Evolutionary conservation across 2,329 filamentous ascomycete genomes (phyloP).

Genomic region (Aspergillus aculeatus): DNA sequence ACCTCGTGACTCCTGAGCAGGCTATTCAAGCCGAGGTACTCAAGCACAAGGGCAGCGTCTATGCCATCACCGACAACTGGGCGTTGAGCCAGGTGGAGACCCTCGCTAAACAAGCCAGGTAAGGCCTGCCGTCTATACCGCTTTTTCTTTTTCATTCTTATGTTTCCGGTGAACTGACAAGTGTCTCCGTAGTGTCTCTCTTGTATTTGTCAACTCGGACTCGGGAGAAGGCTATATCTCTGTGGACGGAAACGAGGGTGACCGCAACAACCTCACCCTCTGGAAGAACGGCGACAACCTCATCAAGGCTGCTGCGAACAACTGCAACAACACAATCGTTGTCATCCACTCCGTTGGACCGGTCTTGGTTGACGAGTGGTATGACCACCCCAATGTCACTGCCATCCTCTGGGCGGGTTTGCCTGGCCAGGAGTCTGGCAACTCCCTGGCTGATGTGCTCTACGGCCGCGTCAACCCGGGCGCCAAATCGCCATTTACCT

Average conservation of each 20-base stretch:
- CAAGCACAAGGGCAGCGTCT: constrained; percentile 64
- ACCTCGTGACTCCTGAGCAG: constrained; percentile 61
- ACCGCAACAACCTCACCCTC: constrained; percentile 87
- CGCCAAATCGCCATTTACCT: constrained; percentile 62
- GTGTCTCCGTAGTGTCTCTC: constrained; percentile 44
- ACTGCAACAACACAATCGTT: constrained; percentile 86
- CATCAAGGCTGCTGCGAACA: constrained; percentile 73
- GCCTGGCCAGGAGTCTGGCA: constrained; percentile 73
- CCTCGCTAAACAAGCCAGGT: constrained; percentile 52
- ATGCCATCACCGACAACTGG: constrained; percentile 59
- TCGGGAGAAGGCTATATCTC: constrained; percentile 83
- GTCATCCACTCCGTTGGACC: constrained; percentile 84
- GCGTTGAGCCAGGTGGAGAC: constrained; percentile 52
- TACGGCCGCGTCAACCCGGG: constrained; percentile 66
- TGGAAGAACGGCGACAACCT: constrained; percentile 81
- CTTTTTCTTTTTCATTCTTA: too few species aligned
- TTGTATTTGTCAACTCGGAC: constrained; percentile 89
- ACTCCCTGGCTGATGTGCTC: constrained; percentile 70
- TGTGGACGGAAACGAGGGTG: constrained; percentile 79
- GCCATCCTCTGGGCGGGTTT: constrained; percentile 74
- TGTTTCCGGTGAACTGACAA: background rate
- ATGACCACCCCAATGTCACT: constrained; percentile 65
- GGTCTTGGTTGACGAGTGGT: constrained; percentile 67
- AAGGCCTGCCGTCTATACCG: constrained; percentile 1
- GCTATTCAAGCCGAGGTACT: constrained; percentile 67